Base-by-base conservation (phyloP, 768 basidiomycete species). In the Serendipita sp. region DNA sequence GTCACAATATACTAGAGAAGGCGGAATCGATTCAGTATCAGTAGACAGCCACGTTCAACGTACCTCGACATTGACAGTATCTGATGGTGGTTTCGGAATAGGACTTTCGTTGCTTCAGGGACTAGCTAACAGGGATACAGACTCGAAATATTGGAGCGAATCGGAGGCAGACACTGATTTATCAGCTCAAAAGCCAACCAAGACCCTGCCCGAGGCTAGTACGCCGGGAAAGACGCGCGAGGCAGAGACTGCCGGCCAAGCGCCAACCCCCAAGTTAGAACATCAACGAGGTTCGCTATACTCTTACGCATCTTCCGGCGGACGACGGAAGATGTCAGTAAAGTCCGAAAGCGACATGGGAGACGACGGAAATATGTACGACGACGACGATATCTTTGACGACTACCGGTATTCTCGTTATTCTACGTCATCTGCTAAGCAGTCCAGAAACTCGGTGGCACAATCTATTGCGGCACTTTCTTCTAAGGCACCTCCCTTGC, bases 41-140 rank as follows among this genome's bases (percentile, higher is more conserved):
- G 55, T 27, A 34, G 55, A 60, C 31, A 60, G 55, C 18, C 55
- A 60, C 31, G 8, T 60, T 4, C 55, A 60, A 37, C 55, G 55
- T 27, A 36, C 33, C 55, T 60, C 55, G 55, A 50, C 64, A 13
- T 37, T 52, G 8, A 58, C 63, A 2, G 36, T 45, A 5, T 66
- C 65, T 2, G 66, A 66, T 46, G 66, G 66, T n/a, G 66, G 55
- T 13, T 66, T 66, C 44, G 66, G 66, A 10, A 66, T 66, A 23
- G 66, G 66, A 23, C 52, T 66, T 50, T 52, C 53, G 10, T 60
- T 66, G 16, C 44, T 66, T 16, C 66, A 66, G 64, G 66, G 66
- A 15, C 33, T 66, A 52, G 55, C 55, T 34, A 36, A 27, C 36
- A 34, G 55, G 27, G 55, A 60, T 34, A 31, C 29, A 60, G 55